A percentile compares a stretch with the other conserved stretches of the same genome.
These are phyloP conservation scores for Achlya hypogyna DNA, from an alignment of 352 stramenopile species.

Conservation along the genomic window DNA sequence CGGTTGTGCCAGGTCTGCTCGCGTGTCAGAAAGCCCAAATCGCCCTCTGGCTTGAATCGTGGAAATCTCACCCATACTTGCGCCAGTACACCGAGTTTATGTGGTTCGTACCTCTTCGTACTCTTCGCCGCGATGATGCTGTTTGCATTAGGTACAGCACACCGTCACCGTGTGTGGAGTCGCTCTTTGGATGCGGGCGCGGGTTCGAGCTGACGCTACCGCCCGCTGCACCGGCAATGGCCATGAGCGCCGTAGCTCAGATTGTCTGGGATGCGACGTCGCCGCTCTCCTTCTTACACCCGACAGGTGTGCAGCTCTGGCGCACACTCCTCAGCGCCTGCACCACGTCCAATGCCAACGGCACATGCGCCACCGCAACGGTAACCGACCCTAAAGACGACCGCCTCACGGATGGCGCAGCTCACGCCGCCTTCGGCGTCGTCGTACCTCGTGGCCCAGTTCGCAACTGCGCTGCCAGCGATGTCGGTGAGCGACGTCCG, in stretches of 20 bases:
- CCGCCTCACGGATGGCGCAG: not conserved
- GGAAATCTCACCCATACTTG: slow-evolving; percentile 12
- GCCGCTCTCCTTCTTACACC: slow-evolving; percentile 17
- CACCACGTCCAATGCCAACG: not conserved
- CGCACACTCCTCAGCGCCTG: not conserved
- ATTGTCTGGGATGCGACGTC: slow-evolving; percentile 13
- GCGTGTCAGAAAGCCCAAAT: slow-evolving; percentile 12
- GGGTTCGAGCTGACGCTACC: slow-evolving; percentile 11
- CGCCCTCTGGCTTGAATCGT: slow-evolving; percentile 5
- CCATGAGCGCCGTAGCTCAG: not conserved
- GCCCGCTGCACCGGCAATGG: not conserved
- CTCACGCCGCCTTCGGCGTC: not conserved
- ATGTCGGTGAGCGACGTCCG: not conserved
- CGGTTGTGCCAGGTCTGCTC: not conserved
- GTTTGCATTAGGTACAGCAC: not conserved
- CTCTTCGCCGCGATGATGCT: not conserved
- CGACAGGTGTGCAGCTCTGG: not conserved
- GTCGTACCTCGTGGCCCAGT: not conserved
- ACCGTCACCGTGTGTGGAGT: not conserved
- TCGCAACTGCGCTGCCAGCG: not conserved
- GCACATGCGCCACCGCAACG: not conserved
- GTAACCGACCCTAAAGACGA: not conserved
- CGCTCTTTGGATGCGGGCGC: not conserved
- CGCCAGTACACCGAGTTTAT: slow-evolving; percentile 1
- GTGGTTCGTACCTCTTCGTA: not conserved